Evolutionary conservation across 768 basidiomycete species (phyloP), one percentile per base, ranked within the genome.

Genomic region (Lentinula detonsa): DNA sequence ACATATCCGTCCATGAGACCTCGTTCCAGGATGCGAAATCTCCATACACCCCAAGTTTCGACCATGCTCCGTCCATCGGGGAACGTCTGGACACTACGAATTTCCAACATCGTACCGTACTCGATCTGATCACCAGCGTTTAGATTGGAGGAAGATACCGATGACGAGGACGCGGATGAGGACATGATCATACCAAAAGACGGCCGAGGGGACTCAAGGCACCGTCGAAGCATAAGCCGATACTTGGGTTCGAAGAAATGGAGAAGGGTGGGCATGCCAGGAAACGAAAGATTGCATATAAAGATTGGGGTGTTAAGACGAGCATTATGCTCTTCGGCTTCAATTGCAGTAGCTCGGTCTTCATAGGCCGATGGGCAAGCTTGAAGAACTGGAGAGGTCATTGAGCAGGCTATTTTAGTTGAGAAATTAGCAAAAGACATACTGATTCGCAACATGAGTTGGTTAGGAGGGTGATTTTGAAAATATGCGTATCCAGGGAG

Each of bases 161-260:
- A 28, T 67, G 63, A 7, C 69, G 70, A 70, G 0, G 77, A 73
- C 23, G 75, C 70, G 21, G 78, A 73, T 3, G 82, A 78, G 13
- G 91, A 87, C 76, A 96, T 87, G 68, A 97, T 83, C 92, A 98
- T 98, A 40, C 96, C 96, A 72, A 98, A 97, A 23, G 80, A 78
- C n/a, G 91, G 91, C 46, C 76, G 76, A 4, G 83, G 77, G 15
- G 81, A 85, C 67, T 93, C 88, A 61, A 98, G 86, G 70, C 91
- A 94, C n/a, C 96, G 86, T 23, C 96, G 90, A 58, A 98, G 87
- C 96, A 98, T 98, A 55, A 98, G 81, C 6, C 96, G 88, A 71
- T 98, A 85, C 77, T 91, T 82, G 0, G 96, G 96, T 71, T 98
- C 96, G 70, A 93, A 98, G 68, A 98, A 87, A 72, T 97, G 95